Evolutionary conservation across 345 rosid genomes (phyloP), one percentile per base, ranked within the genome.

Genomic region (Murraya koenigii): DNA sequence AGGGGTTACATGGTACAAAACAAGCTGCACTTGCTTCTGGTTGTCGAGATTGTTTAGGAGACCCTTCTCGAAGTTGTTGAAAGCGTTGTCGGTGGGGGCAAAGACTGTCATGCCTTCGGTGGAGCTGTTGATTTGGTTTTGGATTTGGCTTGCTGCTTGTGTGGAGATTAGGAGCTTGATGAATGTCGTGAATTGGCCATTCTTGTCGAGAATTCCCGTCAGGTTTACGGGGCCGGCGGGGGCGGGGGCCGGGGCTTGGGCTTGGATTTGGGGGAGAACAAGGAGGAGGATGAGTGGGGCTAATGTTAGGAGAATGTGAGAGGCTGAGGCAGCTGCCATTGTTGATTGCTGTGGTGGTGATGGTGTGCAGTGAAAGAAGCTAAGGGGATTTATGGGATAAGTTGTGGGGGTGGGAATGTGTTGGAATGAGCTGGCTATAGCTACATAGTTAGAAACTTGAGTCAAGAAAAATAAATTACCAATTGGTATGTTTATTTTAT

Each of bases 21-120:
- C 83, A 72, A 96, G 93, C 23, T 86, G 87, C 6, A 89, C 90
- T 85, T 92, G 90, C 68, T 92, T 39, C 10, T 90, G 86, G 0
- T 52, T 0, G 54, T 41, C 47, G 49, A 96, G 81, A 22, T 20
- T 32, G 85, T 96, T 93, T 60, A 93, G 10, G 47, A 88, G 63
- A 7, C 94, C 92, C 0, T 86, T 1, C 77, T 87, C 76, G 75
- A 93, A 97, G 84, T 79, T 91, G 83, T 86, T 83, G 75, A 96
- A 96, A 72, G 95, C 99, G 47, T 90, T 92, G 63, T 96, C 97
- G 1, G 98, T 92, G 22, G 98, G 98, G 65, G 98, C 94, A 6
- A 96, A 82, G 7, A 93, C 78, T 26, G 99, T 96, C 83, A 93
- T 78, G 26, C 98, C 98, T 41, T 93, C 89, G 7, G 87, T 77